Conservation (phyloP, 306 rosid species). For the Citrullus mucosospermus region DNA sequence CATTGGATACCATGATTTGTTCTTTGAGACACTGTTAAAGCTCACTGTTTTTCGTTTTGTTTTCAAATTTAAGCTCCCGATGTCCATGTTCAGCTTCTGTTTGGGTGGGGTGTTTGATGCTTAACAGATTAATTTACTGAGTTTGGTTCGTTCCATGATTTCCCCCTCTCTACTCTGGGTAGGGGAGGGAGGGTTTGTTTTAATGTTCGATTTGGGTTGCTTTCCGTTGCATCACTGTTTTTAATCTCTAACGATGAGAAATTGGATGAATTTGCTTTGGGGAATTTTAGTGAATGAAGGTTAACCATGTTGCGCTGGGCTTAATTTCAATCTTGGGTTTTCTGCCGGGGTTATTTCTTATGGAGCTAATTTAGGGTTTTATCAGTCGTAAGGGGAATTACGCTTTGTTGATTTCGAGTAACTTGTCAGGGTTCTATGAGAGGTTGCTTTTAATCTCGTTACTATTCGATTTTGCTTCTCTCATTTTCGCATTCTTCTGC, state of each 20-base stretch:
- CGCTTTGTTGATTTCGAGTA: background rate
- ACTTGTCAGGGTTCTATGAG: background rate
- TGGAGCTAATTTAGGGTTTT: background rate
- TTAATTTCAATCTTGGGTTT: background rate
- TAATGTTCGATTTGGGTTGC: constrained; percentile 9
- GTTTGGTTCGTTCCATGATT: background rate
- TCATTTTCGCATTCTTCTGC: background rate
- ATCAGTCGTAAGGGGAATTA: background rate
- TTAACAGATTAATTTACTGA: constrained; percentile 3
- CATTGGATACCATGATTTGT: constrained; percentile 25
- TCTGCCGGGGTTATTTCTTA: background rate
- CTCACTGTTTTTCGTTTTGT: background rate
- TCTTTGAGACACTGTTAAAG: constrained; percentile 19
- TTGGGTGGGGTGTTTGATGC: constrained; percentile 7
- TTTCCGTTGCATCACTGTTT: constrained; percentile 12
- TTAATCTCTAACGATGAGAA: background rate
- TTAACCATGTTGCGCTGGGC: background rate
- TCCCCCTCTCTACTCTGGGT: background rate
- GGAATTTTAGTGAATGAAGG: background rate
- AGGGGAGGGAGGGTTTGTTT: background rate
- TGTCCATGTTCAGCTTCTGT: constrained; percentile 9
- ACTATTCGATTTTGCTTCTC: background rate
- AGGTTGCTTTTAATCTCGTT: background rate
- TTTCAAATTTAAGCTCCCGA: constrained; percentile 2
- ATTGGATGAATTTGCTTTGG: constrained; percentile 5